These are phyloP conservation scores for Calocybe gangraenosa DNA, from an alignment of 768 basidiomycete genomes.

Conservation along the genomic window DNA sequence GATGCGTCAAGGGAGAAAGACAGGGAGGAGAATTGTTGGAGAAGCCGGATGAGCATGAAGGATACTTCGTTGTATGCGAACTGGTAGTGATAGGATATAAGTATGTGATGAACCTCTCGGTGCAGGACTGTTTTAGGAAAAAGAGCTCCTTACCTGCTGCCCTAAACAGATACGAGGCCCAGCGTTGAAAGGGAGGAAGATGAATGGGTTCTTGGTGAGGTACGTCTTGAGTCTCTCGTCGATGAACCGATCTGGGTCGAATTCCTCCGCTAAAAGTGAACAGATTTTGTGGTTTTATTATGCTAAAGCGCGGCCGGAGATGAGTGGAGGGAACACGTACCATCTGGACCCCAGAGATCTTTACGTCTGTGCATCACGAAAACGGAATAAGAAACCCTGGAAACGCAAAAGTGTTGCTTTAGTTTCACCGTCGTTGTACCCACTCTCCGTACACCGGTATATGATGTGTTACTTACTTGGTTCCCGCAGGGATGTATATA, in stretches of 20 bases:
- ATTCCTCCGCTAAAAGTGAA: constrained; percentile 62
- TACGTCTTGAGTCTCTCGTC: constrained; percentile 61
- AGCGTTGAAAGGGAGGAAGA: constrained; percentile 67
- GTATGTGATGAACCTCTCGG: no score
- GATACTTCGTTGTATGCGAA: no score
- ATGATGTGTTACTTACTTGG: constrained; percentile 30
- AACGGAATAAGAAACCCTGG: constrained; percentile 48
- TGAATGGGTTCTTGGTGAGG: constrained; percentile 59
- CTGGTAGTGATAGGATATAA: neutral
- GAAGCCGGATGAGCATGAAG: no score
- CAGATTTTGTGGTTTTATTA: neutral
- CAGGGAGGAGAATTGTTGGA: neutral
- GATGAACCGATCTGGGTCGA: constrained; percentile 70
- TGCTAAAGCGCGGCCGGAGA: neutral
- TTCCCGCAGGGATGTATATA: constrained; percentile 48
- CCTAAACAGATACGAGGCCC: constrained; percentile 58
- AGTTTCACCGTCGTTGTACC: neutral
- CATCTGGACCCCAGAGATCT: constrained; percentile 72
- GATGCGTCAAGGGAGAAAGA: constrained; percentile 22
- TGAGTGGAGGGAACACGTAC: constrained; percentile 25
- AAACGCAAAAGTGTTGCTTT: neutral
- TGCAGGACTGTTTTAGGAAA: no score
- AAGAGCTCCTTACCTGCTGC: constrained; percentile 36
- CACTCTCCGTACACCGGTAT: neutral
- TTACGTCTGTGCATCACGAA: constrained; percentile 62